Base-by-base conservation (phyloP, 1,284 basidiomycete species). In the Leccinum subspadiceum region DNA sequence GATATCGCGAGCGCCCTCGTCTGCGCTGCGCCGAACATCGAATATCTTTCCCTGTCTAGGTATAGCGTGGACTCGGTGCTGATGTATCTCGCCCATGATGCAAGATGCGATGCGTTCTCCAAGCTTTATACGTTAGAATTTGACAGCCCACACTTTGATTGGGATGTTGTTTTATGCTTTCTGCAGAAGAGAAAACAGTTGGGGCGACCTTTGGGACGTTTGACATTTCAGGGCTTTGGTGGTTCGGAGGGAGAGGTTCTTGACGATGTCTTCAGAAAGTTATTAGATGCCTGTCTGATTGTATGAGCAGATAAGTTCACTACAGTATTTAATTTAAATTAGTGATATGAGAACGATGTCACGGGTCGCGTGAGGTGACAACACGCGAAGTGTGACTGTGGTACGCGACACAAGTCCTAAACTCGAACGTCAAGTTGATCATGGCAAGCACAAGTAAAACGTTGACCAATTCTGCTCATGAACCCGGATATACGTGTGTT, bases 401-500 rank as follows among this genome's bases (percentile, higher is more conserved):
- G 10, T 31, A 55, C 60, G 54, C 59, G 62, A 51, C 7, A 35
- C 33, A 35, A 12, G 31, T 29, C 17, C 10, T 5, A 1, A 22
- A 46, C 48, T 48, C 44, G 22, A 22, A 54, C 51, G 8, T 33
- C 33, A 46, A 49, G 15, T 59, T 13, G 1, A 17, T 29, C 17
- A 75, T 75, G 74, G 50, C 72, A 35, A 75, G 62, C 57, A 59
- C 64, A 29, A 63, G 59, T 31, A 66, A 72, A 52, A 70, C 64
- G 5, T 59, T 75, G 53, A 76, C 70, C 2, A 80, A 77, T 62
- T 71, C 74, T 57, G 79, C 76, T 0, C 79, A 80, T 56, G 69
- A 70, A 24, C 74, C 76, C 3, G 79, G 79, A 17, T 70, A 70
- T 22, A 80, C 79, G 1, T 77, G 72, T 49, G 58, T 88, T n/a